phyloP scores from a whole-genome alignment of 345 rosid species.

The Euphorbia peplus region DNA sequence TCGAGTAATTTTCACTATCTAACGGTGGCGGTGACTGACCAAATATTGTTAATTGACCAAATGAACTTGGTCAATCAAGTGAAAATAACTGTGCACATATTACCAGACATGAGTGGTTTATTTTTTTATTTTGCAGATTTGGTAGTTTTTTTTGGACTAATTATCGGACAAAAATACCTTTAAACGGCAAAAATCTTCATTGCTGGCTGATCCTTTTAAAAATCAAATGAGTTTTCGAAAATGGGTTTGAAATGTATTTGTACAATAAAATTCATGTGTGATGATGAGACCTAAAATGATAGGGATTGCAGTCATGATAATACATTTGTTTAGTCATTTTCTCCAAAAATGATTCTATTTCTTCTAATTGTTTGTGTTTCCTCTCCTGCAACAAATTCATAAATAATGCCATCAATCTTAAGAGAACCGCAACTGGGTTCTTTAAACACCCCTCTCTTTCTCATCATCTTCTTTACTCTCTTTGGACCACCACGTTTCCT shows the following conservation, averaged over 20 bases:
- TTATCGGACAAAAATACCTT: too few species aligned
- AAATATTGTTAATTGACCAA: too few species aligned
- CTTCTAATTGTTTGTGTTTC: slow-evolving; percentile 15
- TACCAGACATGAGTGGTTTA: too few species aligned
- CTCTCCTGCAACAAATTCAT: slow-evolving; percentile 26
- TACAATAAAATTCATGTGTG: background rate
- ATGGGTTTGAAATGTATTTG: background rate
- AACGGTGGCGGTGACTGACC: too few species aligned
- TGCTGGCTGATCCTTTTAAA: too few species aligned
- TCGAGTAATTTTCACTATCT: too few species aligned
- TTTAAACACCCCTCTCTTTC: slow-evolving; percentile 25
- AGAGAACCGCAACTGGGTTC: slow-evolving; percentile 28
- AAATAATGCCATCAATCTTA: slow-evolving; percentile 20
- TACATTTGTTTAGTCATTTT: slow-evolving; percentile 12
- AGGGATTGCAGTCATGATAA: background rate
- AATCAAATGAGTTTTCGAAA: too few species aligned
- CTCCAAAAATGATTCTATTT: slow-evolving; percentile 12
- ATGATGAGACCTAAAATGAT: background rate
- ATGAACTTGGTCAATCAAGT: too few species aligned
- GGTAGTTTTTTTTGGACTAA: too few species aligned
- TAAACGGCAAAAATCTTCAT: too few species aligned
- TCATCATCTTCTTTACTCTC: slow-evolving; percentile 33
- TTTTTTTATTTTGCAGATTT: too few species aligned
- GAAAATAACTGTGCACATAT: too few species aligned
- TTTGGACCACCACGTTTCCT: slow-evolving; percentile 34